Conservation (phyloP, 2,329 filamentous ascomycete species). For the Botryotinia calthae region DNA sequence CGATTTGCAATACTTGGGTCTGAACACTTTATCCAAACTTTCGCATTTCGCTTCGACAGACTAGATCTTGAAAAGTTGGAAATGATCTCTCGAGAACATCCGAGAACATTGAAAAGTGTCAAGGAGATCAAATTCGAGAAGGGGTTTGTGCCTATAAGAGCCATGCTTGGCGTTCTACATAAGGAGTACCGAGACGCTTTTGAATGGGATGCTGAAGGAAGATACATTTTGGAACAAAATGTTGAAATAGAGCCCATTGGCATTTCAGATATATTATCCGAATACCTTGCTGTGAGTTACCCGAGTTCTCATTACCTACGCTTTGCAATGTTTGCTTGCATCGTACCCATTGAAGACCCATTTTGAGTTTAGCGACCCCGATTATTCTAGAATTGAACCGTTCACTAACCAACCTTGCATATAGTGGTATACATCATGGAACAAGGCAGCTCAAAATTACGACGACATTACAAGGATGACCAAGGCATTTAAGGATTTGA, state of each 20-base stretch:
- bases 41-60: neutral
- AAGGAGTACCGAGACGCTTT: neutral
- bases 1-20: neutral
- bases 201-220: neutral
- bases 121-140: neutral
- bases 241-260: neutral
- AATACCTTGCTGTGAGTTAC: neutral
- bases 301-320: neutral
- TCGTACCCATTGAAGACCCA: neutral
- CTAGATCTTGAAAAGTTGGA: neutral
- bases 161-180: neutral
- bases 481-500: neutral
- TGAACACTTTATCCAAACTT: neutral
- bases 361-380: neutral
- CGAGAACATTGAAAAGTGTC: neutral
- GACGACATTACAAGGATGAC: neutral
- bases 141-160: neutral
- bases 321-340: neutral
- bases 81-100: neutral
- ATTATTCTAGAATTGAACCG: neutral
- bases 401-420: neutral
- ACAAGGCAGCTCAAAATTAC: neutral
- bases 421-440: neutral
- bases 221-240: neutral
- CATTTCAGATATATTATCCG: neutral